Evolutionary conservation across 2,329 filamentous ascomycete genomes (phyloP).

Genomic region (Proliferodiscus dingleyae): DNA sequence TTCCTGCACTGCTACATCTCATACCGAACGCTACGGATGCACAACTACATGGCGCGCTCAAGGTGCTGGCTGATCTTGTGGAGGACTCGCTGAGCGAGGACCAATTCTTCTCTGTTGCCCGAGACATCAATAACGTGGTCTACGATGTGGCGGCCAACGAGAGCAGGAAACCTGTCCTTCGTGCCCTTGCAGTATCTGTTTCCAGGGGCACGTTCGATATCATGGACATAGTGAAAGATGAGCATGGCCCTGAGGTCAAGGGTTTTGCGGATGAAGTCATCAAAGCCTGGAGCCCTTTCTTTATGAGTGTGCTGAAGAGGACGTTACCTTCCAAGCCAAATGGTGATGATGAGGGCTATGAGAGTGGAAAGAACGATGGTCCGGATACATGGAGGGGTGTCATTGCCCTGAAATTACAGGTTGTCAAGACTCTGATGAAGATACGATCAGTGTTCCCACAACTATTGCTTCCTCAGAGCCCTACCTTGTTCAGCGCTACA

Average conservation of each 20-base stretch:
- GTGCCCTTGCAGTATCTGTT: slow-evolving; percentile 82
- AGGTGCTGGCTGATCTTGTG: slow-evolving; percentile 82
- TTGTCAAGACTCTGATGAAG: slow-evolving; percentile 90
- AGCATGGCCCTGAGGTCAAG: slow-evolving; percentile 81
- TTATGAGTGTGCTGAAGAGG: slow-evolving; percentile 71
- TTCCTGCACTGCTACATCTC: slow-evolving; percentile 72
- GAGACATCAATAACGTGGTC: slow-evolving; percentile 77
- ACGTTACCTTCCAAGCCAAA: slow-evolving; percentile 58
- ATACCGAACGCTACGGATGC: slow-evolving; percentile 71
- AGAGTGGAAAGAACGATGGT: slow-evolving; percentile 44
- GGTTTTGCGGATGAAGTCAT: slow-evolving; percentile 84
- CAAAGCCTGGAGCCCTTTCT: slow-evolving; percentile 82
- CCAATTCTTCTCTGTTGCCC: slow-evolving; percentile 87
- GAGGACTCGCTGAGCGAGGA: slow-evolving; percentile 91
- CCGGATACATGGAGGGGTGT: slow-evolving; percentile 73
- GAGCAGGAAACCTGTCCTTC: slow-evolving; percentile 66
- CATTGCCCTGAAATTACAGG: slow-evolving; percentile 84
- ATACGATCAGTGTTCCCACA: slow-evolving; percentile 79
- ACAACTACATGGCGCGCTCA: slow-evolving; percentile 84
- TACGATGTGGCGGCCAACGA: slow-evolving; percentile 78
- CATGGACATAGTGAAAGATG: slow-evolving; percentile 93
- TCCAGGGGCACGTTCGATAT: slow-evolving; percentile 92
- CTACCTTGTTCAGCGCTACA: slow-evolving; percentile 75
- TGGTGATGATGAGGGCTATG: slow-evolving; percentile 51
- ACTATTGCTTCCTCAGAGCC: slow-evolving; percentile 76